Base-by-base conservation (phyloP, 768 basidiomycete genomes). In the Cystobasidium ongulense region DNA sequence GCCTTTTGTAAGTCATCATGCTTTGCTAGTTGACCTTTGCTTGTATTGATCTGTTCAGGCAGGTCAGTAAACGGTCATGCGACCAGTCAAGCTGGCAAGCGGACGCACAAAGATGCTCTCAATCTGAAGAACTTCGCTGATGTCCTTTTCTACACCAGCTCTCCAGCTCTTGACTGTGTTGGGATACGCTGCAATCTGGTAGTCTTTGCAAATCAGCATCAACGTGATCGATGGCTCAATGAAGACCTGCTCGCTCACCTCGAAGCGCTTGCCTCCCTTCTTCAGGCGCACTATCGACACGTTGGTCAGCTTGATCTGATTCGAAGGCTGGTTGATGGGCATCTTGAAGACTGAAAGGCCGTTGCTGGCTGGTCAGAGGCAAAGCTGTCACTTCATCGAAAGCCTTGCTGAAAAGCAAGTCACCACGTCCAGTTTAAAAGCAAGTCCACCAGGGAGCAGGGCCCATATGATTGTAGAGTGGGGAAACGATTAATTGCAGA, bases 111-210 rank as follows among this genome's bases (percentile, higher is more conserved):
- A 99, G 67, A 99, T 92, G 79, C 94, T 92, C 77, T 87, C 90
- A 80, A 98, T 94, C 82, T 99, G 96, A 54, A 98, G 85, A 43
- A 99, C 92, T 78, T 99, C 96, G 78, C 95, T 91, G 36, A 98
- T 82, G 82, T 90, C 89, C 35, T 90, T 92, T 84, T 98, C 94
- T 88, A 95, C 90, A 75, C 93, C 93, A 73, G 86, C 91, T 73
- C 96, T 84, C 87, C 89, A 99, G 81, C 96, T 94, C 78, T 94
- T 91, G 31, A 99, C 96, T 82, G 97, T 97, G 82, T 99, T 99
- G 85, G 97, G 95, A 84, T 98, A 99, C 82, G 93, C 96, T 41
- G 96, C 95, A 78, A 99, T 90, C 95, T 89, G n/a, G n/a, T n/a
- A n/a, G 76, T 31, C 18, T 10, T 31, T 33, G 31, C 1, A 64